Conservation (phyloP, 306 rosid species). For the Prunus salicina region DNA sequence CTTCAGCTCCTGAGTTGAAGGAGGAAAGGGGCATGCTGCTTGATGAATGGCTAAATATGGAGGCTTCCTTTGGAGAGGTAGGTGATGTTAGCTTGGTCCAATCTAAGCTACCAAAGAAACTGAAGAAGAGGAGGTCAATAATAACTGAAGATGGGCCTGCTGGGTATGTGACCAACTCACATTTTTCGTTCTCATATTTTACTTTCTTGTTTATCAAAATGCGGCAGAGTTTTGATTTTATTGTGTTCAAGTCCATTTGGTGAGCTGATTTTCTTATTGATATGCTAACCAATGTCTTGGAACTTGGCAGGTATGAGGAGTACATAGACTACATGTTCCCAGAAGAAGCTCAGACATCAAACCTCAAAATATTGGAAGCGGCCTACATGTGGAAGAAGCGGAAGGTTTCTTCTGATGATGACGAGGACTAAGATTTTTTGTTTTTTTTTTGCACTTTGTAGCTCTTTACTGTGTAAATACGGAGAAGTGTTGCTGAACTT, state of each 20-base stretch:
- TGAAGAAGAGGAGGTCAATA: slow-evolving; percentile 79
- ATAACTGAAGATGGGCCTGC: slow-evolving; percentile 73
- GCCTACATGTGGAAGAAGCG: slow-evolving; percentile 95
- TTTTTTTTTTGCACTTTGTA: not conserved
- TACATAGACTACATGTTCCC: slow-evolving; percentile 80
- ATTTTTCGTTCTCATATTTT: not conserved
- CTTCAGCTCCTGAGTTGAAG: slow-evolving; percentile 85
- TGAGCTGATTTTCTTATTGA: not conserved
- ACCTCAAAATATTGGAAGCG: slow-evolving; percentile 92
- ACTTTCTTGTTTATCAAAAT: not conserved
- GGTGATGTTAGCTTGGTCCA: slow-evolving; percentile 80
- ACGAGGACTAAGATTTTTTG: not conserved
- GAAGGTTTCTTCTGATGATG: slow-evolving; percentile 50
- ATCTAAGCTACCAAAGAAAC: slow-evolving; percentile 87
- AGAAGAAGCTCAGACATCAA: slow-evolving; percentile 79
- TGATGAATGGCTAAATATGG: slow-evolving; percentile 91
- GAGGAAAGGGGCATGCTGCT: slow-evolving; percentile 93
- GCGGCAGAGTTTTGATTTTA: not conserved
- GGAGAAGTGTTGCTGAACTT: not conserved
- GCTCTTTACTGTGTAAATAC: slow-evolving; percentile 20
- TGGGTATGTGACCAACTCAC: slow-evolving; percentile 50
- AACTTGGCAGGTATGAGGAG: slow-evolving; percentile 80
- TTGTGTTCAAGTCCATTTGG: slow-evolving; percentile 4
- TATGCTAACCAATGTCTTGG: slow-evolving; percentile 26
- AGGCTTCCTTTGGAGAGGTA: slow-evolving; percentile 58